A percentile compares a stretch with the other conserved stretches of the same genome.
These are phyloP conservation scores for Naegleria fowleri DNA, from an alignment of 208 protist species.

Conservation along the genomic window DNA sequence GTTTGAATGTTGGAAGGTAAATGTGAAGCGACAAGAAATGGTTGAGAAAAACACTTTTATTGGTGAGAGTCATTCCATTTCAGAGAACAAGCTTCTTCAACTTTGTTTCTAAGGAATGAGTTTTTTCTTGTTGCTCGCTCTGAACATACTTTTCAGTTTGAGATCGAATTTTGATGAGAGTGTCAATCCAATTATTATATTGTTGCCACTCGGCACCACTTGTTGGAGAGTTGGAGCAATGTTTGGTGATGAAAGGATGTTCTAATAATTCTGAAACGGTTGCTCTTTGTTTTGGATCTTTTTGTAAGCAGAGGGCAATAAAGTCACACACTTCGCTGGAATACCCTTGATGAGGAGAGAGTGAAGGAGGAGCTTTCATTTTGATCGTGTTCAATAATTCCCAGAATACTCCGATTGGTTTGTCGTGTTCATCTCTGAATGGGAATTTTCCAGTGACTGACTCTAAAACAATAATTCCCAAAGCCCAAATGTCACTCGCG, in stretches of 20 bases:
- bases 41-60: too few species aligned
- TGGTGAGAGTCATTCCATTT: too few species aligned
- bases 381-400: not conserved
- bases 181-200: not conserved
- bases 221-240: not conserved
- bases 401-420: not conserved
- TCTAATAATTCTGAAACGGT: not conserved
- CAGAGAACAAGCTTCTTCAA: not conserved
- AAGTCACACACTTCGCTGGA: constrained; percentile 9
- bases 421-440: constrained; percentile 46
- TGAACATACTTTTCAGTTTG: not conserved
- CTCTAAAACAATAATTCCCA: constrained; percentile 79
- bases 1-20: too few species aligned
- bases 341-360: not conserved
- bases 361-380: not conserved
- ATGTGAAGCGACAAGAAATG: too few species aligned
- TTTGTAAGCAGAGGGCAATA: not conserved
- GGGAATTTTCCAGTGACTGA: constrained; percentile 70
- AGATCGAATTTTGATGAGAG: not conserved
- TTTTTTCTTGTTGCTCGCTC: not conserved
- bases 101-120: not conserved
- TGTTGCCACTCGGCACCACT: not conserved
- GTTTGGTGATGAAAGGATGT: constrained; percentile 15
- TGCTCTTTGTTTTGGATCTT: not conserved
- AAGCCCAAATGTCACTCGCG: constrained; percentile 78